Conservation (phyloP, 306 rosid species). For the Ormosia emarginata region DNA sequence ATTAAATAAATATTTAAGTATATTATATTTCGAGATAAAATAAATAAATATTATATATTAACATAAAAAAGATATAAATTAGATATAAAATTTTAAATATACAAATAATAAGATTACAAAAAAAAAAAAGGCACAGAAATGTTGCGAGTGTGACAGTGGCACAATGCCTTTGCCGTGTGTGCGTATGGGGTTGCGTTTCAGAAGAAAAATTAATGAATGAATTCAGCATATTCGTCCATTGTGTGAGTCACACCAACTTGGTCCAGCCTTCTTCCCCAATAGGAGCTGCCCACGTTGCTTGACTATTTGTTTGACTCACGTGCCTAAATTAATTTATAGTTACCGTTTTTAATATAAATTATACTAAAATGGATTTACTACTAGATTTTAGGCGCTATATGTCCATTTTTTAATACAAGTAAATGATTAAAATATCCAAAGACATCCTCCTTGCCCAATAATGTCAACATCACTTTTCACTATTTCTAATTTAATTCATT, state of each 20-base stretch:
- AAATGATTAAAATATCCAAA: not conserved
- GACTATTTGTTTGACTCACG: constrained; percentile 28
- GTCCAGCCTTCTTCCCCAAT: not conserved
- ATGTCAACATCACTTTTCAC: not conserved
- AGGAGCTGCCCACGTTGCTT: constrained; percentile 37
- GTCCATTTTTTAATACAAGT: not conserved
- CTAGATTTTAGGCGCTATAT: not conserved
- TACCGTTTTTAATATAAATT: not conserved
- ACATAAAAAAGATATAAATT: no score
- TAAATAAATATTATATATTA: no score
- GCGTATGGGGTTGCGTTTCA: not conserved
- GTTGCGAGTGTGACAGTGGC: not conserved
- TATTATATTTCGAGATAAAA: no score
- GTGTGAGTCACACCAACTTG: not conserved
- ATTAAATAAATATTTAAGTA: no score
- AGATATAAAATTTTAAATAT: no score
- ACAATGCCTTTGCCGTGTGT: not conserved
- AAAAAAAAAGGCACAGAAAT: no score
- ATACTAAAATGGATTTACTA: not conserved
- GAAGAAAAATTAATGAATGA: not conserved
- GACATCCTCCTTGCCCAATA: constrained; percentile 37
- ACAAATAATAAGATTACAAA: no score
- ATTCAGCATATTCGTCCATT: not conserved
- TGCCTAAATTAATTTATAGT: not conserved
- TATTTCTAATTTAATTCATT: not conserved